Base-by-base conservation (phyloP, 2,329 filamentous ascomycete genomes). In the Cryphonectria radicalis region DNA sequence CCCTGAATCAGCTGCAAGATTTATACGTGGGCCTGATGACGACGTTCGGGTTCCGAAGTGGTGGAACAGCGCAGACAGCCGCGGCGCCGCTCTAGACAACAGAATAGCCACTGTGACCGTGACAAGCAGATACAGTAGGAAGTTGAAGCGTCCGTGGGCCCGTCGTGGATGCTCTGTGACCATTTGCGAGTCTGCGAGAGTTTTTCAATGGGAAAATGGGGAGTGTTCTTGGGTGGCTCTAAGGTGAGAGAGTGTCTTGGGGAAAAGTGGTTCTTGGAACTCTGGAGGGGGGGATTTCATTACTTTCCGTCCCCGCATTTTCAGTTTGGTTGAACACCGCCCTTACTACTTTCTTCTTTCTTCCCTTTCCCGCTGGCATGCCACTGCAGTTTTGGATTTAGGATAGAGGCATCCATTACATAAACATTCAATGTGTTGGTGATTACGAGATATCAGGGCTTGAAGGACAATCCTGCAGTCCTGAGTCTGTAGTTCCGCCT, bases 91-190 rank as follows among this genome's bases (percentile, higher is more conserved):
- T 68, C 73, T 74, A 3, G 72, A 71, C 50, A 75, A 50, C n/a
- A 74, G 42, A 43, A 75, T 37, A 66, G 75, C 75, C 71, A 76
- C 70, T 60, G 73, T 76, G 72, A 77, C 69, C 22, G 71, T 73
- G 59, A 74, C 14, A 10, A 75, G 28, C n/a, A 70, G 55, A 35
- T 70, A 72, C 17, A 72, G 40, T 4, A 73, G 60, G 55, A 73
- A 46, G 46, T 68, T 66, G 11, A 62, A 67, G 46, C 69, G 69
- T 67, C 71, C 64, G 40, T 60, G 37, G 57, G 63, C 64, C 46
- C 66, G 70, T 66, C 35, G 63, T 40, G 69, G 43, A 37, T 63
- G 69, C n/a, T 67, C 43, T 17, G 40, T 53, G 50, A 66, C 53
- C 72, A 71, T 73, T 57, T 66, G 63, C 4, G n/a, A 46, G 62